Conservation (phyloP, 768 basidiomycete genomes). For the Sporobolomyces phaffii region DNA sequence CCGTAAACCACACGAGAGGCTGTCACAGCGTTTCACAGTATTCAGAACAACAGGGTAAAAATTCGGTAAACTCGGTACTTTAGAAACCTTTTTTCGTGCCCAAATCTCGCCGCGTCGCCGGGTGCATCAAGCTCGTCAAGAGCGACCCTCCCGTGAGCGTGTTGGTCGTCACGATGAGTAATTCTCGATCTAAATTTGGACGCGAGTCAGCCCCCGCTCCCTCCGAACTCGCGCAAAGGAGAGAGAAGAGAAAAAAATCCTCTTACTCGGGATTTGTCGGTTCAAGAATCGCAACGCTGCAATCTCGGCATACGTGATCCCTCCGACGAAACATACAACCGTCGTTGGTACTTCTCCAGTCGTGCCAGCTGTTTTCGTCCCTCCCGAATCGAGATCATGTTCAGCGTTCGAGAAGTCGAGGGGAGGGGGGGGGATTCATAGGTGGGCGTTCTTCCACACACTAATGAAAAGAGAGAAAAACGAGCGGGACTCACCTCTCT, state of each 20-base stretch:
- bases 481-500: background rate
- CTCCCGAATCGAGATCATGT: too few species aligned
- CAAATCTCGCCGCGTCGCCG: background rate
- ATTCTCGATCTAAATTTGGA: slow-evolving; percentile 63
- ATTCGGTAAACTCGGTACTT: too few species aligned
- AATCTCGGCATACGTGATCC: slow-evolving; percentile 95
- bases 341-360: slow-evolving; percentile 67
- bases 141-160: slow-evolving; percentile 64
- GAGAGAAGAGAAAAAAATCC: slow-evolving; percentile 13
- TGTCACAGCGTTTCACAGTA: too few species aligned
- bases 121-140: slow-evolving; percentile 38
- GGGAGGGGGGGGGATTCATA: too few species aligned
- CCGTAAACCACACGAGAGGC: too few species aligned
- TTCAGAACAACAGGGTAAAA: background rate
- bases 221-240: background rate
- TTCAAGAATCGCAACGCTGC: slow-evolving; percentile 63
- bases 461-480: background rate
- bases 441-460: too few species aligned
- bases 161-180: slow-evolving; percentile 84
- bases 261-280: slow-evolving; percentile 22
- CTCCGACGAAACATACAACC: slow-evolving; percentile 92
- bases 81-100: background rate
- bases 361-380: too few species aligned
- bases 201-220: background rate
- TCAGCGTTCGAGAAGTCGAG: too few species aligned